These are phyloP conservation scores for Camptophora hylomeconis DNA, from an alignment of 2,329 filamentous ascomycete genomes.

Conservation along the genomic window DNA sequence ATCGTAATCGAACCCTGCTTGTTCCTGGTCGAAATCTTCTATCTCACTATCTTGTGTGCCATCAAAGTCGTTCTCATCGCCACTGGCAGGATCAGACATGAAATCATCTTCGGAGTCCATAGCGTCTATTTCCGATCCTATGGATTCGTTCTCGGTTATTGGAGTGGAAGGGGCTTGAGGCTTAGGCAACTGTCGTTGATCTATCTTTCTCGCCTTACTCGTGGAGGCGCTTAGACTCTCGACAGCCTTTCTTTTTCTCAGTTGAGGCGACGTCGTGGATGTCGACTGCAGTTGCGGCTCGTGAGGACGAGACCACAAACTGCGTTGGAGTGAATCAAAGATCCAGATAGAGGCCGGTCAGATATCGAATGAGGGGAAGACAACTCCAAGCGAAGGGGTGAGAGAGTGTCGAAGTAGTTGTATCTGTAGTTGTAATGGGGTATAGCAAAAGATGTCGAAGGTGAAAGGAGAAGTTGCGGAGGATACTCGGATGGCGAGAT, in stretches of 20 bases:
- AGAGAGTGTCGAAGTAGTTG: too few species aligned
- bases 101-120: constrained; percentile 98
- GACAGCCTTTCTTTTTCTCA: constrained; percentile 41
- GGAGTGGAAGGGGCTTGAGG: constrained; percentile 36
- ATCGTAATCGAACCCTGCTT: constrained; percentile 53
- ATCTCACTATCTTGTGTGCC: constrained; percentile 58
- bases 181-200: background rate
- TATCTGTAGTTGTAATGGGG: too few species aligned
- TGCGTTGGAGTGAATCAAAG: too few species aligned
- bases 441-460: too few species aligned
- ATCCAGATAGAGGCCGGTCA: too few species aligned
- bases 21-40: constrained; percentile 45
- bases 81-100: constrained; percentile 71
- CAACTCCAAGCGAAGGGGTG: too few species aligned
- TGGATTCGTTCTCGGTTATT: constrained; percentile 26
- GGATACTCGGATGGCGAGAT: too few species aligned
- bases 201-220: constrained; percentile 2
- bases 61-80: constrained; percentile 55
- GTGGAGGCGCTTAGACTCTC: constrained; percentile 22
- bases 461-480: too few species aligned
- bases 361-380: too few species aligned
- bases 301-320: too few species aligned
- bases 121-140: constrained; percentile 28
- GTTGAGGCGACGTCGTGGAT: constrained; percentile 40
- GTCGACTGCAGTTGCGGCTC: too few species aligned